Evolutionary conservation across 352 stramenopile genomes (phyloP), one percentile per base, ranked within the genome.

Genomic region (Pythium rhizo-oryzae): DNA sequence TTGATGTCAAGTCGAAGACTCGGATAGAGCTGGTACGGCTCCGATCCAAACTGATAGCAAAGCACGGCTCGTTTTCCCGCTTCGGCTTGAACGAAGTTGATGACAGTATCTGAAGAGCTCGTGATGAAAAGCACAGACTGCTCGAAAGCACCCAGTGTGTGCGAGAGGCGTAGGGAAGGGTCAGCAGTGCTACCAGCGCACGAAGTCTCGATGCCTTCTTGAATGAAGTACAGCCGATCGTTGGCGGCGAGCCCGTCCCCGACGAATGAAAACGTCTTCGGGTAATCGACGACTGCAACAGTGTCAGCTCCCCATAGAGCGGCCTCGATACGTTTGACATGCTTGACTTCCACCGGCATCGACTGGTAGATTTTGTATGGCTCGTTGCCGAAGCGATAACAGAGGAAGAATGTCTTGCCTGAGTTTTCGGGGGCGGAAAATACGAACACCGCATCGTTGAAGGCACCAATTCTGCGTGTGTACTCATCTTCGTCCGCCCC

Each of bases 331-430:
- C 57, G 46, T 16, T 50, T 13, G 8, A 92, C 60, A 37, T 89
- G 69, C 15, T 80, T 83, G 11, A 92, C 77, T 70, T 83, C 65
- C 33, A 92, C 54, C 47, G 65, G 70, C 7, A 89, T 71, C 0
- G 37, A 39, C 4, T 77, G 65, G 41, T 90, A 92, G 9, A 89
- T 69, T 13, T 66, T 77, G 59, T 78, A 92, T 4, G 84, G 84
- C 23, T 92, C 81, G n/a, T 73, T 76, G 7, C 79, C 84, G 63
- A 90, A 92, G 49, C 88, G 85, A 70, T 89, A 90, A 52, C 84
- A 92, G 4, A 92, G 60, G 24, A 70, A 85, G 39, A 84, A 92
- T 0, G 61, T 83, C 13, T 85, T 85, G 6, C 84, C 81, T 24
- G 78, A 71, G 24, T 71, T 84, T 33, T 59, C 53, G 47, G 60